These are phyloP conservation scores for Salix dunnii DNA, from an alignment of 345 rosid species.

Conservation along the genomic window DNA sequence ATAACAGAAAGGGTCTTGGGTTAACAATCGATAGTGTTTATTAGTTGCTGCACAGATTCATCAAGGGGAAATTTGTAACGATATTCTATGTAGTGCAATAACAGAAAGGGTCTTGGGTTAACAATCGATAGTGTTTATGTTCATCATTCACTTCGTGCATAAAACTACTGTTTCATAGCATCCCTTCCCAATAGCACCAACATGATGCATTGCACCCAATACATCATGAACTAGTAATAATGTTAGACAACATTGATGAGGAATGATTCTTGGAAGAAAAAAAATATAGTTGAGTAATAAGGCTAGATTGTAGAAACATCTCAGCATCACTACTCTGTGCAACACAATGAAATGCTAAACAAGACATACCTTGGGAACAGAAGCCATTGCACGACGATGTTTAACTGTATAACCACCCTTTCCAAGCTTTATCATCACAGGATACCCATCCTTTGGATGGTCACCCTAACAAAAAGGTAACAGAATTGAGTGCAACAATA, in stretches of 20 bases:
- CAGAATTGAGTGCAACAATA: slow-evolving; percentile 4
- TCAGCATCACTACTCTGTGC: not conserved
- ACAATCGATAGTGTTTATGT: too few species aligned
- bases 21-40: too few species aligned
- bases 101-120: not conserved
- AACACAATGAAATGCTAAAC: not conserved
- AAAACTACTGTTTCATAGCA: not conserved
- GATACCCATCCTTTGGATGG: slow-evolving; percentile 81
- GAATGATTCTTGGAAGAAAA: too few species aligned
- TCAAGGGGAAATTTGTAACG: not conserved
- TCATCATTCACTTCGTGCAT: not conserved
- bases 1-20: not conserved
- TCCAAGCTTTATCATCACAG: slow-evolving; percentile 61
- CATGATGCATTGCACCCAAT: not conserved
- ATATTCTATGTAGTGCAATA: not conserved
- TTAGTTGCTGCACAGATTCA: not conserved
- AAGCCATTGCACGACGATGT: slow-evolving; percentile 70
- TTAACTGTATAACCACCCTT: slow-evolving; percentile 61
- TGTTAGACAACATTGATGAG: not conserved
- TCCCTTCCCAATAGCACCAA: not conserved
- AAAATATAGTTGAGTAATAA: too few species aligned
- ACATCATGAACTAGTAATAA: not conserved
- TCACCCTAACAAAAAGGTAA: slow-evolving; percentile 53
- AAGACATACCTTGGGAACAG: slow-evolving; percentile 77
- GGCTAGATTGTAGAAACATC: not conserved